Evolutionary conservation across 495 filamentous ascomycete species (phyloP).

Genomic region (Penicillium ochrochloron): DNA sequence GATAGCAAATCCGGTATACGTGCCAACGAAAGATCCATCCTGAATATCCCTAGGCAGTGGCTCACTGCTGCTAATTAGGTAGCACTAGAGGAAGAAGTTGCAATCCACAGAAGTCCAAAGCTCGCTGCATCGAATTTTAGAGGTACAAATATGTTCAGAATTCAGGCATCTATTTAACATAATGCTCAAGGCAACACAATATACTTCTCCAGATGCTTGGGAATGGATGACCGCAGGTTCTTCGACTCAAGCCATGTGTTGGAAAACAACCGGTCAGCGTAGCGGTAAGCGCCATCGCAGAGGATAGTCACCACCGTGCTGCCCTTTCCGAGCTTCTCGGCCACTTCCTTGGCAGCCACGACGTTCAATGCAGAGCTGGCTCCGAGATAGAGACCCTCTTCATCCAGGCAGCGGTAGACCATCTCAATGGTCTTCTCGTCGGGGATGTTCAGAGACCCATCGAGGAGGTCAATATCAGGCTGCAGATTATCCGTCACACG

Average conservation of each 20-base stretch:
- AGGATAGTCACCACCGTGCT: conserved; percentile 92
- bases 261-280: conserved; percentile 92
- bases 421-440: conserved; percentile 97
- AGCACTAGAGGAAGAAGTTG: not conserved
- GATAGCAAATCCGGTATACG: too few relatives aligned
- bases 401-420: conserved; percentile 96
- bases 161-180: not conserved
- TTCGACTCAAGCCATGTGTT: conserved; percentile 86
- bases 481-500: conserved; percentile 92
- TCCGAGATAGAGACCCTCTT: conserved; percentile 95
- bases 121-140: conserved; percentile 2
- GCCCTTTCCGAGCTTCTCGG: conserved; percentile 85
- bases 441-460: conserved; percentile 82
- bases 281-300: conserved; percentile 94
- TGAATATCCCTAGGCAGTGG: too few relatives aligned
- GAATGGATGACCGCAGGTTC: conserved; percentile 80
- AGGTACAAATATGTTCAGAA: conserved; percentile 4
- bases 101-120: not conserved
- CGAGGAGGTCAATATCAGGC: conserved; percentile 81
- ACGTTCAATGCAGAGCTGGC: conserved; percentile 93
- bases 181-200: conserved; percentile 75
- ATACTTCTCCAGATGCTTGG: conserved; percentile 85
- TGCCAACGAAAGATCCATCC: too few relatives aligned
- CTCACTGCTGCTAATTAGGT: too few relatives aligned
- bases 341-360: conserved; percentile 91